Evolutionary conservation across 2,329 filamentous ascomycete species (phyloP).

Genomic region (Xylariaceae sp.): DNA sequence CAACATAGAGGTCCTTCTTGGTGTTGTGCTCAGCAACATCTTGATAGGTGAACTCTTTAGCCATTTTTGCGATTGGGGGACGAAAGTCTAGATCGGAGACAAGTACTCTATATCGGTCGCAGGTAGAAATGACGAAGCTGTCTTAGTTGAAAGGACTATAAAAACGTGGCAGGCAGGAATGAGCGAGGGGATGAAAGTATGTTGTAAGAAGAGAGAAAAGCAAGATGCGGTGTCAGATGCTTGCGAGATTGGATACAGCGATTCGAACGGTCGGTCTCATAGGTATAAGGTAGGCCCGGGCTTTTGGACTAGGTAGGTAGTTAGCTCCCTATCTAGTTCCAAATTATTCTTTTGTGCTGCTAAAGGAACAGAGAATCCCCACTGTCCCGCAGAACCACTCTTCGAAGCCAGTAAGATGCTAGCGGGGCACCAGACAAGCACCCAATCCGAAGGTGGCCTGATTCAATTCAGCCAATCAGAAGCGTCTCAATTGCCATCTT

Average conservation of each 20-base stretch:
- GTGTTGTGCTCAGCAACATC: constrained; percentile 85
- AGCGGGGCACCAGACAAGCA: constrained; percentile 10
- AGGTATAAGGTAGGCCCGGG: neutral
- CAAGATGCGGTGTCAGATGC: constrained; percentile 15
- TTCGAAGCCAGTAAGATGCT: constrained; percentile 20
- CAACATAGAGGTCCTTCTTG: constrained; percentile 92
- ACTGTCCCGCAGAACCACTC: constrained; percentile 17
- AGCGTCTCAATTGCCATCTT: constrained; percentile 13
- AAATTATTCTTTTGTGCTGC: constrained; percentile 24
- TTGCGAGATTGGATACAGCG: neutral
- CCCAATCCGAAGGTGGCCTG: constrained; percentile 21
- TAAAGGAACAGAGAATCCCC: constrained; percentile 4
- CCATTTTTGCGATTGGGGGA: constrained; percentile 45
- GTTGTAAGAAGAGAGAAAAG: neutral
- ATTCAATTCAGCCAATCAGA: constrained; percentile 24
- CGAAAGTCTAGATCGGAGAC: constrained; percentile 5
- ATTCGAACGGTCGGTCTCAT: neutral
- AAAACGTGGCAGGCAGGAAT: neutral
- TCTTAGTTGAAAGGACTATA: neutral
- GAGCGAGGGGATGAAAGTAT: neutral
- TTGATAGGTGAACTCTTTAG: constrained; percentile 72
- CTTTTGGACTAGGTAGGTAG: neutral
- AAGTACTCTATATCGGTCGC: constrained; percentile 5
- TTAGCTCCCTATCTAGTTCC: constrained; percentile 16
- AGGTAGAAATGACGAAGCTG: constrained; percentile 6